These are phyloP conservation scores for Ceratocystis albifundus DNA, from an alignment of 2,329 filamentous ascomycete genomes.

Conservation along the genomic window DNA sequence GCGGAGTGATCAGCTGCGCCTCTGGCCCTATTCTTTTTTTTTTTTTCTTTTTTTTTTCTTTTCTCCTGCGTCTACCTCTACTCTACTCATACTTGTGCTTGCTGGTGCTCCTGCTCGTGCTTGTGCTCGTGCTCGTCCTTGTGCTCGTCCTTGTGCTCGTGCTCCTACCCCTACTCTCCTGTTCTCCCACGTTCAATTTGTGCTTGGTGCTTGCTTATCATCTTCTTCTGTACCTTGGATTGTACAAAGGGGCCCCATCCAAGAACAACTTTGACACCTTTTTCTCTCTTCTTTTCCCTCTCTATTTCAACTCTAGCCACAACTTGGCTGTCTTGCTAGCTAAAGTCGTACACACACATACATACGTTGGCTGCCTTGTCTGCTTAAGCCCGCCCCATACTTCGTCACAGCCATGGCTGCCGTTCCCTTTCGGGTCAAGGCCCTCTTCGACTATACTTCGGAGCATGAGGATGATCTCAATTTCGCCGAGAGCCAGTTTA, in stretches of 20 bases:
- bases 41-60: slow-evolving; percentile 8
- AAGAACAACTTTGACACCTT: background rate
- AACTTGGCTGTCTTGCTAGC: background rate
- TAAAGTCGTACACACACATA: background rate
- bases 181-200: background rate
- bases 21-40: slow-evolving; percentile 5
- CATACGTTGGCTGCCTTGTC: background rate
- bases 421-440: slow-evolving; percentile 79
- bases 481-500: slow-evolving; percentile 75
- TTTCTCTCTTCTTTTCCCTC: background rate
- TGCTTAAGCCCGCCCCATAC: background rate
- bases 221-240: background rate
- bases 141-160: too few relatives aligned
- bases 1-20: slow-evolving; percentile 10
- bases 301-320: background rate
- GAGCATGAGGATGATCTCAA: slow-evolving; percentile 88
- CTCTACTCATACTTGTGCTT: slow-evolving; percentile 1
- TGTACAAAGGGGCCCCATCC: background rate
- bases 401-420: slow-evolving; percentile 22
- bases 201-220: slow-evolving; percentile 8
- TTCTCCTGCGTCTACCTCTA: background rate
- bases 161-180: background rate
- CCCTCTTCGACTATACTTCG: slow-evolving; percentile 87
- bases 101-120: background rate
- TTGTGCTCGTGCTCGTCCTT: background rate